Conservation (phyloP, 139 green algal genomes). For the Chlorella sp. region DNA sequence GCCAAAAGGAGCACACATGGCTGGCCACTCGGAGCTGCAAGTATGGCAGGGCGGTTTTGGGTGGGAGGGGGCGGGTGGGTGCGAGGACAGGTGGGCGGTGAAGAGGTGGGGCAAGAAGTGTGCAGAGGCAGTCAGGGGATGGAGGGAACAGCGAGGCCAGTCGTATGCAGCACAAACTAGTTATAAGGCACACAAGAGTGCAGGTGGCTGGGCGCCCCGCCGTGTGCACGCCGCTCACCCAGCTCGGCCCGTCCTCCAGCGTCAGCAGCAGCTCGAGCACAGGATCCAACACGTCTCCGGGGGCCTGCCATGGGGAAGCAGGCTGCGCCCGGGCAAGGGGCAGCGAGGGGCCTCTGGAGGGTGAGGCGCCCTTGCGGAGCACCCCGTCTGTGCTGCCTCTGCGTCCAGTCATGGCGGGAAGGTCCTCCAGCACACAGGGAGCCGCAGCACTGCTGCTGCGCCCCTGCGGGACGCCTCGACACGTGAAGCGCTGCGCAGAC, state of each 20-base stretch:
- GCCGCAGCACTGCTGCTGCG: too few relatives aligned
- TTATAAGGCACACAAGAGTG: too few relatives aligned
- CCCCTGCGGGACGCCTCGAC: too few relatives aligned
- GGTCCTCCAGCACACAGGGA: too few relatives aligned
- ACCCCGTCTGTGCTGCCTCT: background rate
- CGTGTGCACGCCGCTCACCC: slow-evolving; percentile 3
- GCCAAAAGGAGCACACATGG: slow-evolving; percentile 37
- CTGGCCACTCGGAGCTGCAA: slow-evolving; percentile 30
- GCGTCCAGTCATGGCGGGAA: background rate
- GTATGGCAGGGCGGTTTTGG: background rate
- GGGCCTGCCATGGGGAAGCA: slow-evolving; percentile 6
- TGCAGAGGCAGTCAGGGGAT: background rate
- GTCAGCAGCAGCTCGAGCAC: slow-evolving; percentile 18
- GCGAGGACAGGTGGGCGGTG: background rate
- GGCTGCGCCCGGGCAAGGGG: background rate
- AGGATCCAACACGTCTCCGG: background rate
- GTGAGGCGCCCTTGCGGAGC: background rate
- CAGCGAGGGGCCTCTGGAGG: background rate
- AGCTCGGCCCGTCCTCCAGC: slow-evolving; percentile 8
- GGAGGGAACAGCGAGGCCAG: too few relatives aligned
- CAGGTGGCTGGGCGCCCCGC: background rate
- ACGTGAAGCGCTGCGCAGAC: too few relatives aligned
- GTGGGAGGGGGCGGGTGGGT: too few relatives aligned
- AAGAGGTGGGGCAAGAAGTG: background rate
- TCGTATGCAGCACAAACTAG: too few relatives aligned